Evolutionary conservation across 2,329 filamentous ascomycete genomes (phyloP).

Genomic region (Tolypocladium paradoxum): DNA sequence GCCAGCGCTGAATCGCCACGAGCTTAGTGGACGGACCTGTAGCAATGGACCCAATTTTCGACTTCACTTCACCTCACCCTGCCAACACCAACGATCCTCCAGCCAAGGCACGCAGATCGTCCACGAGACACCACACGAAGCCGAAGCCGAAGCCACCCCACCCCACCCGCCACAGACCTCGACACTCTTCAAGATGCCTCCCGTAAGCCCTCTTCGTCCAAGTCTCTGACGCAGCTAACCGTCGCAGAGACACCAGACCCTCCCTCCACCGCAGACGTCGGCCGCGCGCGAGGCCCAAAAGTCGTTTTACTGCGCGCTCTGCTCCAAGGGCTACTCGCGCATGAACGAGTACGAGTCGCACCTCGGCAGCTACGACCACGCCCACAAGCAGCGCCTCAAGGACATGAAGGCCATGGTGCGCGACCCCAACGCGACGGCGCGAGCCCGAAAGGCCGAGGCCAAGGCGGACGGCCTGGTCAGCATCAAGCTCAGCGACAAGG

Average conservation of each 20-base stretch:
- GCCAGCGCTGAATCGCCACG: neutral
- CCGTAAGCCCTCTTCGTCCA: constrained; percentile 32
- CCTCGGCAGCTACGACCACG: constrained; percentile 88
- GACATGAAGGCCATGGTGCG: constrained; percentile 80
- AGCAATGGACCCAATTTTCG: neutral
- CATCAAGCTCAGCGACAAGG: constrained; percentile 45
- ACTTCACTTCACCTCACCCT: neutral
- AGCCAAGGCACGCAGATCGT: neutral
- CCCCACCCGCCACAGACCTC: neutral
- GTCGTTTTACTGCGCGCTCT: constrained; percentile 77
- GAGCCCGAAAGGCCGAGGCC: constrained; percentile 58
- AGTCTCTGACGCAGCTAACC: constrained; percentile 28
- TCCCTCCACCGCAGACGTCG: constrained; percentile 46
- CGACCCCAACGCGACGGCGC: constrained; percentile 53
- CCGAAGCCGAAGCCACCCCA: neutral
- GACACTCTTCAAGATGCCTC: constrained; percentile 36
- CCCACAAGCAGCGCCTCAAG: constrained; percentile 81
- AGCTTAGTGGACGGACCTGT: neutral
- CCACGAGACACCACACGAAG: neutral
- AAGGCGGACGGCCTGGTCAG: constrained; percentile 59
- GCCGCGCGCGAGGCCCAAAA: constrained; percentile 66
- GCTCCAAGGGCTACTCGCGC: constrained; percentile 86
- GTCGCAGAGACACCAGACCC: constrained; percentile 43
- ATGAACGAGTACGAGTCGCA: constrained; percentile 97
- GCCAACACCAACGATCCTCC: neutral